Conservation (phyloP, 2,329 filamentous ascomycete genomes). For the Colletotrichum incanum region DNA sequence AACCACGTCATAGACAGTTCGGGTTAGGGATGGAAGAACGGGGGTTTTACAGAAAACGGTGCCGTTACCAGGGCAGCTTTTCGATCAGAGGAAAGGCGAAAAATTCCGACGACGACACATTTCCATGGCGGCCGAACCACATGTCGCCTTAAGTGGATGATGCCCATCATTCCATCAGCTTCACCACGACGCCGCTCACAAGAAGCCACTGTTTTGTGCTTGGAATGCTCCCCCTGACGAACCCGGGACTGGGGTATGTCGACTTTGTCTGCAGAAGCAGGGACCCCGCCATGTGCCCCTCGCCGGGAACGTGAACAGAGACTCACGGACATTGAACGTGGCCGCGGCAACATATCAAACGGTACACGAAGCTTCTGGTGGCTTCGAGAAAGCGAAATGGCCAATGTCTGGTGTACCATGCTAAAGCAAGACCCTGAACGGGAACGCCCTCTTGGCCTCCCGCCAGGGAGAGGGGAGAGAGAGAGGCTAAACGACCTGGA, state of each 20-base stretch:
- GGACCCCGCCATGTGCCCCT: not conserved
- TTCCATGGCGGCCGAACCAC: not conserved
- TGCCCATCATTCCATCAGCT: not conserved
- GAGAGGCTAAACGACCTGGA: not conserved
- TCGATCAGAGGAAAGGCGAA: not conserved
- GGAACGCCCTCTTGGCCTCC: slow-evolving; percentile 20
- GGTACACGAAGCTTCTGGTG: slow-evolving; percentile 26
- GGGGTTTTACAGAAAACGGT: not conserved
- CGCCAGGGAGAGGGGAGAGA: slow-evolving; percentile 3
- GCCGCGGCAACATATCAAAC: slow-evolving; percentile 4
- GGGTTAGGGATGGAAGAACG: not conserved
- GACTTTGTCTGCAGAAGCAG: not conserved
- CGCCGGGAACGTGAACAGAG: not conserved
- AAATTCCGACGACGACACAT: not conserved
- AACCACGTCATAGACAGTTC: slow-evolving; percentile 28
- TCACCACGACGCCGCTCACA: not conserved
- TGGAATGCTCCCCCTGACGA: not conserved
- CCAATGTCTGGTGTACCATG: not conserved
- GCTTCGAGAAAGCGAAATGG: slow-evolving; percentile 30
- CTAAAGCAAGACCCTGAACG: slow-evolving; percentile 15
- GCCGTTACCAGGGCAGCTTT: not conserved
- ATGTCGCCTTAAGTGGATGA: not conserved
- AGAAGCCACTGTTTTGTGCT: not conserved
- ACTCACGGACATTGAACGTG: slow-evolving; percentile 2
- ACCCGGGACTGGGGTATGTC: not conserved